Conservation (phyloP, 352 stramenopile species). For the Phytophthora colocasiae region DNA sequence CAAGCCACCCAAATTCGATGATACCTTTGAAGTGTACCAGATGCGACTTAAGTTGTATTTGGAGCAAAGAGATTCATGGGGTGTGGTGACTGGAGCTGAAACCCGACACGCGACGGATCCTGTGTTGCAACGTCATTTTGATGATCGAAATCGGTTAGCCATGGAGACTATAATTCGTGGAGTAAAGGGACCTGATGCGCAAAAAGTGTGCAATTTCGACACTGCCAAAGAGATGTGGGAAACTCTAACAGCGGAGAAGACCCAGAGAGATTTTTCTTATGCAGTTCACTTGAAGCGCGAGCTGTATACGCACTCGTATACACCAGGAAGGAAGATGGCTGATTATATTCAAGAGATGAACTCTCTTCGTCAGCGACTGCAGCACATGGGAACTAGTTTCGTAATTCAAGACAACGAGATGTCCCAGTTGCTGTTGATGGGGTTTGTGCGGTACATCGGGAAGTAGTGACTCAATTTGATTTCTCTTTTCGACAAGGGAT, state of each 20-base stretch:
- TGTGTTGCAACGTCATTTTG: neutral
- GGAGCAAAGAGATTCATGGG: neutral
- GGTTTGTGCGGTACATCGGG: neutral
- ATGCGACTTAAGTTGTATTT: neutral
- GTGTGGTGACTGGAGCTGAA: neutral
- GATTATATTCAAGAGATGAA: slow-evolving; percentile 16
- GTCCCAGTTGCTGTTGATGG: slow-evolving; percentile 5
- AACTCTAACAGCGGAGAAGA: neutral
- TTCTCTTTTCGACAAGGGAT: too few relatives aligned
- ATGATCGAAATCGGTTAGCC: neutral
- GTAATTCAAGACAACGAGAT: neutral
- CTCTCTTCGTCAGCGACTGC: neutral
- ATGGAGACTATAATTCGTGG: slow-evolving; percentile 1
- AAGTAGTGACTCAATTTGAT: too few relatives aligned
- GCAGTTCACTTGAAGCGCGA: neutral
- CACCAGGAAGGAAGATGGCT: slow-evolving; percentile 1
- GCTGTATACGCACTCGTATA: neutral
- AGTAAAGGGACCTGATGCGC: neutral
- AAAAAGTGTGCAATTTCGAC: neutral
- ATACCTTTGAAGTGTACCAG: neutral
- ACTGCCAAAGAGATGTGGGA: slow-evolving; percentile 4
- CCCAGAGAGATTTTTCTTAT: slow-evolving; percentile 3
- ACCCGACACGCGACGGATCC: neutral
- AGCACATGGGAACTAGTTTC: slow-evolving; percentile 8
- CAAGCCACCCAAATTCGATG: neutral